These are phyloP conservation scores for Tillandsia fasciculata DNA, from an alignment of 176 grass and related monocot species.

Conservation along the genomic window DNA sequence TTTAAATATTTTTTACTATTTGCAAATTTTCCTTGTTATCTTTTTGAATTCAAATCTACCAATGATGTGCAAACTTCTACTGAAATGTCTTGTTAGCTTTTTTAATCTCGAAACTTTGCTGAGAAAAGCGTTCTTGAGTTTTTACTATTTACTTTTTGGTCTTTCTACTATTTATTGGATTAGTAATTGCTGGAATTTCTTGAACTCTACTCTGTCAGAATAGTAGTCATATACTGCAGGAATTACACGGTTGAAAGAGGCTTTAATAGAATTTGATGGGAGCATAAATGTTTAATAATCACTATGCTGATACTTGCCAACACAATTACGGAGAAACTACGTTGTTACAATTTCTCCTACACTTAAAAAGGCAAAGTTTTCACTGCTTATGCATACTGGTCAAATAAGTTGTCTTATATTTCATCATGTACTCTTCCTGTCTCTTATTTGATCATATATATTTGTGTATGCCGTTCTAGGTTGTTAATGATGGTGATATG, in stretches of 20 bases:
- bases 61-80: not conserved
- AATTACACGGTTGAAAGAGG: too few relatives aligned
- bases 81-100: not conserved
- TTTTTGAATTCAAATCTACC: not conserved
- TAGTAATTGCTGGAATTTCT: too few relatives aligned
- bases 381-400: not conserved
- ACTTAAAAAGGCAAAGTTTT: not conserved
- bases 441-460: conserved; percentile 1
- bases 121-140: not conserved
- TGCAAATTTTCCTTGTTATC: not conserved
- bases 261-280: too few relatives aligned
- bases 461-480: conserved; percentile 40
- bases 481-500: conserved; percentile 93
- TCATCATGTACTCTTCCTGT: conserved; percentile 3
- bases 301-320: too few relatives aligned
- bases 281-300: too few relatives aligned
- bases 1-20: not conserved
- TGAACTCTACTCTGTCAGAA: too few relatives aligned
- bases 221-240: too few relatives aligned
- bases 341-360: too few relatives aligned
- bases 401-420: not conserved
- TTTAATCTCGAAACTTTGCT: not conserved
- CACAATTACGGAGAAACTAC: too few relatives aligned
- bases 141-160: not conserved
- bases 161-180: too few relatives aligned